Evolutionary conservation across 2,329 filamentous ascomycete genomes (phyloP), one percentile per base, ranked within the genome.

Genomic region (Dactylellina haptotyla): DNA sequence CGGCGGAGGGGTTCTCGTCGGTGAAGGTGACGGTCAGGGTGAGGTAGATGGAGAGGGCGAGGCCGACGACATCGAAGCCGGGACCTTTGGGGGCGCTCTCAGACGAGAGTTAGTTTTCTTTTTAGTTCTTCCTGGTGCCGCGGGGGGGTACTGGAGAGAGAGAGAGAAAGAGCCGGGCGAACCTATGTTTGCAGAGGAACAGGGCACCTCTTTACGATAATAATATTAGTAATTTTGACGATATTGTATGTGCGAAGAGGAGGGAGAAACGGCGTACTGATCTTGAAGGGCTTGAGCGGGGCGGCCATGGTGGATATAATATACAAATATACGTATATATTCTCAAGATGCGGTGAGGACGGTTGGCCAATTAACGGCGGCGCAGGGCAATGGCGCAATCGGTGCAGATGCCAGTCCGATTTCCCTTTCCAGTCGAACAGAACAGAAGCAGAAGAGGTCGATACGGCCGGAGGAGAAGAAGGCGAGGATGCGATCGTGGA

Each of bases 1-100:
- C 88, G 69, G 87, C 83, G 25, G 82, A 5, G 87, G 88, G 45
- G 82, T 79, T 58, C 80, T 82, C 57, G 79, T 78, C 79, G 83
- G 83, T 78, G 84, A 82, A 70, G 87, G 89, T 92, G 80, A 98
- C 90, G 76, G 89, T 86, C 65, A 98, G 85, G 83, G 97, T 93
- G 76, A 99, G 90, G 83, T 94, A 96, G 81, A 97, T 89, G 76
- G 93, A 96, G 77, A 99, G 86, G 6, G 94, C 94, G 75, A 99
- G 89, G 77, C 95, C 92, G 81, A 98, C 97, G 78, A 97, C 94
- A 84, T 99, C 94, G 85, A 98, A 99, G 70, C 94, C 94, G 53
- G 94, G 94, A 77, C 92, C 81, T 67, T 67, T 58, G 81, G 75
- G n/a, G 23, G 39, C 39, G 26, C 54, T 56, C 67, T 56, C 61